Conservation (phyloP, 2,329 filamentous ascomycete genomes). For the Ramularia endophylla region DNA sequence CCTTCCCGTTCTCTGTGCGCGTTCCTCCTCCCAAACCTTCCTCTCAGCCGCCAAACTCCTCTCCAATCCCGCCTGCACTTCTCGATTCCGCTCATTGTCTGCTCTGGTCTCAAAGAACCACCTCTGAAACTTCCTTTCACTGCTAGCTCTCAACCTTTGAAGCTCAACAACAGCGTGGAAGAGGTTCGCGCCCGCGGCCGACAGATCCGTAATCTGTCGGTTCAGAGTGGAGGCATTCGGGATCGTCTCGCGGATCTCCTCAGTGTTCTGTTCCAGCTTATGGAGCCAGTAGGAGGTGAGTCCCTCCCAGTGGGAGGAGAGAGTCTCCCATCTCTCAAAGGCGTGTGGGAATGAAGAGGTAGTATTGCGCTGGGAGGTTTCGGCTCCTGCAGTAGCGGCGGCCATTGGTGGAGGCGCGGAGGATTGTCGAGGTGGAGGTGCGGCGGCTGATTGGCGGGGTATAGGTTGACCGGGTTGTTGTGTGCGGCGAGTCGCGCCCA, state of each 20-base stretch:
- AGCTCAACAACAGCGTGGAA: constrained; percentile 97
- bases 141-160: constrained; percentile 86
- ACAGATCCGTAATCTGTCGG: constrained; percentile 93
- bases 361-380: constrained; percentile 25
- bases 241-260: constrained; percentile 69
- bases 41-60: constrained; percentile 68
- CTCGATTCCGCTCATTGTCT: constrained; percentile 79
- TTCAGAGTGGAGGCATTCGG: constrained; percentile 83
- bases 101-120: constrained; percentile 96
- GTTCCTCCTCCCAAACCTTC: constrained; percentile 59
- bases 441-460: constrained; percentile 20
- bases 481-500: constrained; percentile 19
- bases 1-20: too few species aligned
- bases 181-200: constrained; percentile 89
- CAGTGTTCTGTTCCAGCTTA: constrained; percentile 81
- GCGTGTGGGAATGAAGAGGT: constrained; percentile 82
- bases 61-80: constrained; percentile 76
- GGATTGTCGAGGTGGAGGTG: constrained; percentile 12
- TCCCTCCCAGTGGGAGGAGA: constrained; percentile 97
- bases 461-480: constrained; percentile 18
- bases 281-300: constrained; percentile 97
- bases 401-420: constrained; percentile 13
- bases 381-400: constrained; percentile 13
- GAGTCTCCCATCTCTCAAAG: constrained; percentile 93
- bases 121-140: constrained; percentile 93